Evolutionary conservation across 345 rosid species (phyloP).

Genomic region (Bretschneidera sinensis): DNA sequence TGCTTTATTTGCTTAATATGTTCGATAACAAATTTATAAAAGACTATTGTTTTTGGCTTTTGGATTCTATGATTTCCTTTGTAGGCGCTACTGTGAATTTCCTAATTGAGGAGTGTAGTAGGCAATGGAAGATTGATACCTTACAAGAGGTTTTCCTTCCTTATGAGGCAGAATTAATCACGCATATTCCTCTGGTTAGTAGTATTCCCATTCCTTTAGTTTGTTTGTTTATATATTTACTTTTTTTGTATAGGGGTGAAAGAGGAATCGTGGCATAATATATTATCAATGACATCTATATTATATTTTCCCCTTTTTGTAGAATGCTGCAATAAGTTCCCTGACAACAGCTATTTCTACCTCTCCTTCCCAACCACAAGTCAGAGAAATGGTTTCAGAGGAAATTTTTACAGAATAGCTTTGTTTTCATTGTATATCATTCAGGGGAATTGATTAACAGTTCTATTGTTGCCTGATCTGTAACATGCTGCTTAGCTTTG

Average conservation of each 20-base stretch:
- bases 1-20: too few species aligned
- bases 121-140: too few species aligned
- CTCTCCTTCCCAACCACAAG: constrained; percentile 50
- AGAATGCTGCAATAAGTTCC: constrained; percentile 77
- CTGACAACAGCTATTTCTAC: constrained; percentile 73
- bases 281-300: constrained; percentile 13
- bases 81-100: too few species aligned
- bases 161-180: too few species aligned
- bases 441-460: too few species aligned
- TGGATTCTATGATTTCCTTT: too few species aligned
- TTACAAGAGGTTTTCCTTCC: too few species aligned
- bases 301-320: constrained; percentile 16
- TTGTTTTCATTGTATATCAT: constrained; percentile 3
- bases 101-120: too few species aligned
- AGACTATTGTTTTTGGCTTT: too few species aligned
- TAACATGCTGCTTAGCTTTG: background rate
- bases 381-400: constrained; percentile 58
- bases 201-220: constrained; percentile 25
- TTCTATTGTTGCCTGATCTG: too few species aligned
- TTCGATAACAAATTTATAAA: too few species aligned
- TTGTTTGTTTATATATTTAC: constrained; percentile 5
- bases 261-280: constrained; percentile 7
- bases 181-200: too few species aligned
- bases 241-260: constrained; percentile 5
- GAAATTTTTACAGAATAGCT: constrained; percentile 58